Percentiles rank a stretch among this genome's conserved stretches.
Conservation (phyloP, 1,139 yeast genomes). For the Nakaseomyces delphensis region DNA sequence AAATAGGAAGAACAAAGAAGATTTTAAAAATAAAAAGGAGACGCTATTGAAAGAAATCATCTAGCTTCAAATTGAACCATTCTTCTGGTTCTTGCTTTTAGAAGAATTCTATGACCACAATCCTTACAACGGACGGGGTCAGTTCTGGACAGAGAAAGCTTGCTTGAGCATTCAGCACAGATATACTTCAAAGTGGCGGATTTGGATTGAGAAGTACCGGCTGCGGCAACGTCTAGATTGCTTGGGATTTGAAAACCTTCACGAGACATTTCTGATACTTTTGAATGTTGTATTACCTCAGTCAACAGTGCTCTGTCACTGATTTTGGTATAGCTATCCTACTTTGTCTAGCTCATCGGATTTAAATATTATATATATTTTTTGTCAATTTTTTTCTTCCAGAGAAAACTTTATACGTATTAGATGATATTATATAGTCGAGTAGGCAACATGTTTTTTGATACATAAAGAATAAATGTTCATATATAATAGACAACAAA, state of each 20-base stretch:
- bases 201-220: slow-evolving; percentile 59
- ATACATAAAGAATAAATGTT: too few relatives aligned
- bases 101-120: slow-evolving; percentile 95
- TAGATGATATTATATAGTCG: neutral
- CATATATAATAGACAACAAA: too few relatives aligned
- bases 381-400: neutral
- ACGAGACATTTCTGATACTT: slow-evolving; percentile 45
- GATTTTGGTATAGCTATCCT: neutral
- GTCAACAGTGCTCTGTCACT: neutral
- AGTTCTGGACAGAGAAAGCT: slow-evolving; percentile 78
- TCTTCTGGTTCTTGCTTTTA: slow-evolving; percentile 94
- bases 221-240: slow-evolving; percentile 62
- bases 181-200: slow-evolving; percentile 84
- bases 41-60: slow-evolving; percentile 23
- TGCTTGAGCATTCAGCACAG: slow-evolving; percentile 94
- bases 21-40: neutral
- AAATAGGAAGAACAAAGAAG: neutral
- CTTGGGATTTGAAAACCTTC: slow-evolving; percentile 93
- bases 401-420: neutral
- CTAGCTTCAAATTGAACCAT: slow-evolving; percentile 78
- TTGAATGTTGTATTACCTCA: neutral
- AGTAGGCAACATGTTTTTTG: neutral
- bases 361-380: neutral
- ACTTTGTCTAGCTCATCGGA: neutral
- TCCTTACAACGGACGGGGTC: slow-evolving; percentile 98